Evolutionary conservation across 768 basidiomycete species (phyloP), one percentile per base, ranked within the genome.

Genomic region (Coprinellus aureogranulatus): DNA sequence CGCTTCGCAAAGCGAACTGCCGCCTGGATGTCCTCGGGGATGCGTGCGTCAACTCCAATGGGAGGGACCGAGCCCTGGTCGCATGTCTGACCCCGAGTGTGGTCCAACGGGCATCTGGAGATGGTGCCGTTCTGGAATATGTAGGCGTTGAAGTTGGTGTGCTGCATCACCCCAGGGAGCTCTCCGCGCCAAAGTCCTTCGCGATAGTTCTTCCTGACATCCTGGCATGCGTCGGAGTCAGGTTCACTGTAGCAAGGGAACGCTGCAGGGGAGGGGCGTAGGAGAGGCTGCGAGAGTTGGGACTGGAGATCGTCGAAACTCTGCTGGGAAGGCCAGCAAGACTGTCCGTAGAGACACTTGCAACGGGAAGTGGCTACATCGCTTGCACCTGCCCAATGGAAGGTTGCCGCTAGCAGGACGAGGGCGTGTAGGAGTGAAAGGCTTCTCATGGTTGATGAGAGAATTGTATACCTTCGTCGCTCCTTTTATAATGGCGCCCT

Each of bases 51-150:
- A 3, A 78, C 77, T 1, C 73, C 76, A 16, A 73, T 59, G 1
- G 73, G 67, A 1, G 80, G 73, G 1, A 81, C 70, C 44, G 72
- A 75, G 16, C 79, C 80, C 60, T 79, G 80, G 1, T 67, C 64
- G 57, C 80, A 82, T 6, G 75, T 70, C 18, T 70, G 45, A 2
- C 73, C 75, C 0, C 77, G 61, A 0, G 70, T 66, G 0, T 75
- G 76, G 55, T 84, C 75, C 42, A 83, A 57, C 37, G 80, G 82
- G 73, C 84, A 87, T 1, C 72, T 75, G 59, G 75, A 75, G 47
- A 81, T 77, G 44, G 77, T 81, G 30, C 76, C 80, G 62, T 80
- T 81, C 28, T 30, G 50, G 50, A 39, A 22, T 4, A 54, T 53
- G 26, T 45, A 60, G 6, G 55, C 39, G 18, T 61, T 60, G 22